Evolutionary conservation across 495 filamentous ascomycete species (phyloP), one percentile per base, ranked within the genome.

Genomic region (Acidomyces sp.): DNA sequence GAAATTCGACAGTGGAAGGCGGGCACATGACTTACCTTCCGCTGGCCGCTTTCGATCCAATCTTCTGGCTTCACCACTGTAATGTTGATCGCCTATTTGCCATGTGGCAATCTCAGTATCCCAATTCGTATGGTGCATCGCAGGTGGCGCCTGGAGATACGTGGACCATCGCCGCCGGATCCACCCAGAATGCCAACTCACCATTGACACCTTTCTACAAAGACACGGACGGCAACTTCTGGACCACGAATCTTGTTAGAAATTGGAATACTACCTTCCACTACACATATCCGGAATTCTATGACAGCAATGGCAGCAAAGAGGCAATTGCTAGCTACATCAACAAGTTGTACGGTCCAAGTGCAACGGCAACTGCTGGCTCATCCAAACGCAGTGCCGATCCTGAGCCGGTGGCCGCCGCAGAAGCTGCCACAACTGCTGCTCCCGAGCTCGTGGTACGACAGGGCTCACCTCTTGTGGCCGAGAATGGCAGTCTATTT

Each of bases 211-310:
- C 53, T 2, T 55, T 55, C 53, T 43, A 48, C 42, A 39, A 41
- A 16, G 49, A 50, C 41, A 35, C 40, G 2, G 43, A 39, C 23
- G 52, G 52, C 45, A 39, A 49, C 30, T 49, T 49, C 46, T 51
- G 39, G 41, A 55, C 49, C 6, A 46, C 53, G 13, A 48, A 50
- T 39, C 18, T 29, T 10, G 52, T 52, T n/a, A 19, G 30, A n/a
- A 28, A 50, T 34, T 47, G 39, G 34, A 45, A 41, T 29, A 34
- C 33, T 4, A 34, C 34, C 10, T 55, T 55, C 46, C 30, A 40
- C 41, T 55, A 55, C 46, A 55, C 53, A 19, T 55, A 55, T 30
- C 53, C 53, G 5, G 53, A 53, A 37, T 50, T 55, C 35, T 19
- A 22, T 31, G 33, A 53, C 40, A 50, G 45, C 23, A 43, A 48